Conservation (phyloP, 2,329 filamentous ascomycete species). For the Acrodontium crateriforme region DNA sequence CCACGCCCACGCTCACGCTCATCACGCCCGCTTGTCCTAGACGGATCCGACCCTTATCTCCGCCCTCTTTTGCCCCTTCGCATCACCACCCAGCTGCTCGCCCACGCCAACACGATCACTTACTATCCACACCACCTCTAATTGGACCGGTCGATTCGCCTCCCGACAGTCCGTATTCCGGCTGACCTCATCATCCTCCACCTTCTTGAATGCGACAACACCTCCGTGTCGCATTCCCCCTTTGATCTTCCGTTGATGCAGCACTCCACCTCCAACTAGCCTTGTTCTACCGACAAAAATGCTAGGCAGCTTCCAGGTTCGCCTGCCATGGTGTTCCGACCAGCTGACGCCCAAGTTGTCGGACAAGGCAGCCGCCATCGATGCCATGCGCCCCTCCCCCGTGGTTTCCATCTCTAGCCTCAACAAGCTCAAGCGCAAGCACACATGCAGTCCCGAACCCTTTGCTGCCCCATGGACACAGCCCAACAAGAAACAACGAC, state of each 20-base stretch:
- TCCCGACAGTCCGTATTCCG: no score
- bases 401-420: conserved; percentile 33
- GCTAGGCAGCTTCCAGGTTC: no score
- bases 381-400: conserved; percentile 30
- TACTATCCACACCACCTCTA: no score
- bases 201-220: no score
- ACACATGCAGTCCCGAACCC: conserved; percentile 34
- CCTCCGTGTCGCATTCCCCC: no score
- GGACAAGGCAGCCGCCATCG: conserved; percentile 29
- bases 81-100: not conserved
- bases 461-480: conserved; percentile 7
- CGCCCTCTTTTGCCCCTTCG: conserved; percentile 1
- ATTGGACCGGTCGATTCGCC: no score
- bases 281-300: no score
- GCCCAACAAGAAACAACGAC: conserved; percentile 4
- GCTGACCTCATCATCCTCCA: no score
- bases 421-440: conserved; percentile 46
- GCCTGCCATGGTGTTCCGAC: conserved; percentile 34
- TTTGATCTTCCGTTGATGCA: no score
- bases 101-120: not conserved
- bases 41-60: conserved; percentile 2
- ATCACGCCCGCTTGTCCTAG: no score
- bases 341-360: conserved; percentile 25
- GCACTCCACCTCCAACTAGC: no score
- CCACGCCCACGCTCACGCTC: no score